phyloP scores from a whole-genome alignment of 2,329 filamentous ascomycete genomes.

The Cercospora sp. region DNA sequence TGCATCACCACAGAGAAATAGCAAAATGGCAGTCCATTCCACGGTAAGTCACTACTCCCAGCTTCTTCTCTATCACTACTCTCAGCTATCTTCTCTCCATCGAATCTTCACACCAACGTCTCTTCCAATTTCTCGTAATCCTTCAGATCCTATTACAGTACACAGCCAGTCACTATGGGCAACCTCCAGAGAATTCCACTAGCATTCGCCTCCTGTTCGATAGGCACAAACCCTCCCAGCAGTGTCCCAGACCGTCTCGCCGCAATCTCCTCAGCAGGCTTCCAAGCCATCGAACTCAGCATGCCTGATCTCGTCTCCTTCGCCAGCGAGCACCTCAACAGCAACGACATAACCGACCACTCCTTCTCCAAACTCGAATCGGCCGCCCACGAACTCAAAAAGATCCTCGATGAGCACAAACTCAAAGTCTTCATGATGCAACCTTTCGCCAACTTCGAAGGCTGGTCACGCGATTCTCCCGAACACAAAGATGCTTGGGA shows the following conservation, averaged over 20 bases:
- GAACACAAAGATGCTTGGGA: conserved; percentile 64
- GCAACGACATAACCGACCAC: conserved; percentile 51
- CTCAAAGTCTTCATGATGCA: conserved; percentile 70
- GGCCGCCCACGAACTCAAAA: conserved; percentile 56
- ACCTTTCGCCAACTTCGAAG: conserved; percentile 75
- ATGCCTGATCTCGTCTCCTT: conserved; percentile 71
- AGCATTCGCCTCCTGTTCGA: conserved; percentile 59
- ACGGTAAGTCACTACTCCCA: background rate
- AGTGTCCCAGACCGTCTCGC: conserved; percentile 61
- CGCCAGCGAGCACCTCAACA: conserved; percentile 51
- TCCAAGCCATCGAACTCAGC: conserved; percentile 69
- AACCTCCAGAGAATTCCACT: conserved; percentile 45
- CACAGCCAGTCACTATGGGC: conserved; percentile 16
- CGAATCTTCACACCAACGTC: background rate
- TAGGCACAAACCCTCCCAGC: conserved; percentile 50
- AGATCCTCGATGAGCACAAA: conserved; percentile 54
- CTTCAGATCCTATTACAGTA: background rate
- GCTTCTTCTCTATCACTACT: background rate
- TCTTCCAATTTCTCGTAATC: background rate
- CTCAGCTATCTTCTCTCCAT: background rate
- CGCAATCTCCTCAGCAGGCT: conserved; percentile 64
- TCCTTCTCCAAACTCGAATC: conserved; percentile 61
- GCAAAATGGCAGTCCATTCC: background rate
- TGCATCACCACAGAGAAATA: background rate
- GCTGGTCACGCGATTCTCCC: conserved; percentile 61